Base-by-base conservation (phyloP, 1,284 basidiomycete species). In the Ustilago bromivora region DNA sequence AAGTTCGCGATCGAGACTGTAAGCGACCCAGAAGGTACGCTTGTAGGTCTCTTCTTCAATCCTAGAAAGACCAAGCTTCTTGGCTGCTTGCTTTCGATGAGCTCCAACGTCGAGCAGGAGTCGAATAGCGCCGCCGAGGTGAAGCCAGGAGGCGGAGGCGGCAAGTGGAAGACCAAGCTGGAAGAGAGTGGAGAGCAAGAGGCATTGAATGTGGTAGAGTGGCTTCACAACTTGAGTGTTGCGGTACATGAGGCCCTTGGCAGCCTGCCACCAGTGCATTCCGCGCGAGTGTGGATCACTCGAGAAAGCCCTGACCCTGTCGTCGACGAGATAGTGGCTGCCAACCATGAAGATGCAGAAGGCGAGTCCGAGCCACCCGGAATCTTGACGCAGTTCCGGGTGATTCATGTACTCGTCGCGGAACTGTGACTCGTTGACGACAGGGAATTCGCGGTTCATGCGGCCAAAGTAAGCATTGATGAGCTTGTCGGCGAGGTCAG, bases 21-120 rank as follows among this genome's bases (percentile, higher is more conserved):
- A 84, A 12, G 74, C 69, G 3, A 74, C 68, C 82, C 82, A 84
- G 38, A 81, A 84, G 28, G 64, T 34, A 4, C 82, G 75, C 53
- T 75, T 76, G 47, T 62, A 75, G 0, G 69, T 72, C 67, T 84
- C 81, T 15, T 80, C 74, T 3, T 80, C 70, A 32, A 75, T 19
- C 4, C 81, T 57, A 4, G 82, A 71, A 31, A 77, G 38, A 0
- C 61, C 56, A 6, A 81, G 65, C 55, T 76, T 73, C 47, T 58
- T 68, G 36, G 80, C 75, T 6, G 80, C 75, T 5, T 73, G 61
- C 40, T 72, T 78, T 8, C 82, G 73, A 55, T 84, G 82, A 6
- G 76, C 75, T 28, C 82, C 82, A 2, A 70, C 58, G 28, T 79
- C 82, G 38, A 80, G 76, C 28, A 84, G 59, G 11, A 76, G 9